These are phyloP conservation scores for Phialophora chinensis DNA, from an alignment of 2,329 filamentous ascomycete genomes.

Conservation along the genomic window DNA sequence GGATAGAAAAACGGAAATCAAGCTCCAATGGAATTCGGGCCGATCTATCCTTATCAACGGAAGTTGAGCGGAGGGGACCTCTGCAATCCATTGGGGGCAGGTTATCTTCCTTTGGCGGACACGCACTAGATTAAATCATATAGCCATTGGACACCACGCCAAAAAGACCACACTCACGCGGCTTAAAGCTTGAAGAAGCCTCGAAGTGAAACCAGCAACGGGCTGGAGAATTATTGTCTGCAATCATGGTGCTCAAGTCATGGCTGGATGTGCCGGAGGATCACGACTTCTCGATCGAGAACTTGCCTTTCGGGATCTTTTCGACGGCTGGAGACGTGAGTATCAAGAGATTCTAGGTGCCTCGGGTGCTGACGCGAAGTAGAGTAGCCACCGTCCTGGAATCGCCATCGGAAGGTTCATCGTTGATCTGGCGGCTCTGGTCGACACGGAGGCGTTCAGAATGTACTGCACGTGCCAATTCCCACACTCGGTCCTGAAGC, in stretches of 20 bases:
- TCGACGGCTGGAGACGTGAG: constrained; percentile 6
- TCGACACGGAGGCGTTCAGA: constrained; percentile 17
- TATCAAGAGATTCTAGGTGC: too few species aligned
- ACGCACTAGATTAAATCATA: too few species aligned
- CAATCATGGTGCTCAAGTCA: constrained; percentile 18
- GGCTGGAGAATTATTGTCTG: too few species aligned
- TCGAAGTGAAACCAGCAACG: too few species aligned
- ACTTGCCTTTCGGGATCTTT: constrained; percentile 16
- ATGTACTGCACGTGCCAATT: constrained; percentile 23
- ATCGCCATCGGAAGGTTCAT: constrained; percentile 21
- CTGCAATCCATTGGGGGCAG: too few species aligned
- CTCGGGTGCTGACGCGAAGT: too few species aligned
- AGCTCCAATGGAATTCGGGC: background rate
- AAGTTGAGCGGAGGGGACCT: too few species aligned
- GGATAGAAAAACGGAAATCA: background rate
- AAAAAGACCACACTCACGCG: too few species aligned
- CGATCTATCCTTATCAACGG: too few species aligned
- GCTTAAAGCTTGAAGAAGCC: too few species aligned
- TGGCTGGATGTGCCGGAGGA: constrained; percentile 22
- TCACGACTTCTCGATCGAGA: constrained; percentile 18
- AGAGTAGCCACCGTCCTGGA: constrained; percentile 12
- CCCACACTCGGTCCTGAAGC: constrained; percentile 6
- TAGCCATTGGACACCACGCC: too few species aligned
- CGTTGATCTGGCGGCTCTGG: constrained; percentile 19
- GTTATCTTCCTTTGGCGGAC: too few species aligned